These are phyloP conservation scores for Gossypium herbaceum DNA, from an alignment of 345 rosid genomes.

Conservation along the genomic window DNA sequence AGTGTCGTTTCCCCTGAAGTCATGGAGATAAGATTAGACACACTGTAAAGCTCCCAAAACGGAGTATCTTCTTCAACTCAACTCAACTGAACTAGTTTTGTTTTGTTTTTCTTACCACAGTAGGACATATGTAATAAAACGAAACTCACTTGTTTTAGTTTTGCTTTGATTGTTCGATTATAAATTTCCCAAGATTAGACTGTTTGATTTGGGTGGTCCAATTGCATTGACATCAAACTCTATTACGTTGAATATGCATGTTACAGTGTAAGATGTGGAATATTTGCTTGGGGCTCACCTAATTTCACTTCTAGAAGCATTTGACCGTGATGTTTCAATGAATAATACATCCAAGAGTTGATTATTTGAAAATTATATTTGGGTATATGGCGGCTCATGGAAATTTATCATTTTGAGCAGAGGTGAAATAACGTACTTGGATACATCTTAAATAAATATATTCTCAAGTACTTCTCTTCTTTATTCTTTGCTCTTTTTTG, in stretches of 20 bases:
- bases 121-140: neutral
- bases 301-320: neutral
- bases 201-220: constrained; percentile 2
- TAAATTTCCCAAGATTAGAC: neutral
- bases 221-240: neutral
- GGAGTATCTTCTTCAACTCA: neutral
- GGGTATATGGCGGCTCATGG: no score
- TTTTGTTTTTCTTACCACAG: neutral
- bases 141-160: neutral
- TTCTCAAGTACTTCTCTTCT: neutral
- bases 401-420: no score
- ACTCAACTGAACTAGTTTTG: neutral
- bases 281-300: neutral
- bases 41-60: neutral
- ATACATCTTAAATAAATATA: neutral
- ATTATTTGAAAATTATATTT: no score
- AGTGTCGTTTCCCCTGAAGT: no score
- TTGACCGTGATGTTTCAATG: neutral
- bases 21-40: no score
- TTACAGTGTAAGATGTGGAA: neutral
- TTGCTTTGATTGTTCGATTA: neutral
- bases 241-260: neutral
- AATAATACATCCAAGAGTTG: no score
- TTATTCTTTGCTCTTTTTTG: neutral
- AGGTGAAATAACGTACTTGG: no score